phyloP scores from a whole-genome alignment of 2,329 filamentous ascomycete genomes.

The Beauveria sp. region DNA sequence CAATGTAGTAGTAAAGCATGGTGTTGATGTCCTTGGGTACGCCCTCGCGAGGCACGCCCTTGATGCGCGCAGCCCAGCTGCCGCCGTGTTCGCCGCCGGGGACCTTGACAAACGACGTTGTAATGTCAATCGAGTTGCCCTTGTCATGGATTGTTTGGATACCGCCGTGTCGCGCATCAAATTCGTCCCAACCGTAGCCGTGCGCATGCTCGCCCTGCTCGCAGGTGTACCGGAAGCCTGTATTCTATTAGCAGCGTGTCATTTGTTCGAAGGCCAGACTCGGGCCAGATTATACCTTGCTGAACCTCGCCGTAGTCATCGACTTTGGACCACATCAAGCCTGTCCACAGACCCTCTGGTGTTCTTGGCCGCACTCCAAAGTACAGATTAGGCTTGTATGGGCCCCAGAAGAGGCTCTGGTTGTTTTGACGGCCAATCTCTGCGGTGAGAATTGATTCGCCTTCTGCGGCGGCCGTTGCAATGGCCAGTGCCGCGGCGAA shows the following conservation, averaged over 20 bases:
- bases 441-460: slow-evolving; percentile 34
- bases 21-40: slow-evolving; percentile 62
- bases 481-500: slow-evolving; percentile 23
- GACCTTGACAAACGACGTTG: slow-evolving; percentile 88
- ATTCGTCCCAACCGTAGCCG: slow-evolving; percentile 97
- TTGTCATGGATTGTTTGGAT: slow-evolving; percentile 86
- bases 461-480: slow-evolving; percentile 20
- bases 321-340: slow-evolving; percentile 81
- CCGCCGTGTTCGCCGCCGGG: slow-evolving; percentile 79
- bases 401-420: slow-evolving; percentile 88
- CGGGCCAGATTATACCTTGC: slow-evolving; percentile 48
- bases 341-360: slow-evolving; percentile 72
- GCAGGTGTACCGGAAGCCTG: slow-evolving; percentile 87
- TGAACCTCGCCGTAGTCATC: slow-evolving; percentile 72
- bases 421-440: slow-evolving; percentile 56
- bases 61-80: slow-evolving; percentile 85
- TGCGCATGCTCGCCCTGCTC: slow-evolving; percentile 92
- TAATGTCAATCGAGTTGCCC: slow-evolving; percentile 81
- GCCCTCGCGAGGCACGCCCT: slow-evolving; percentile 67
- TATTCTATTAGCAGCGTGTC: neutral
- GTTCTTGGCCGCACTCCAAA: slow-evolving; percentile 82
- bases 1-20: slow-evolving; percentile 73
- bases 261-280: neutral
- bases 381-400: slow-evolving; percentile 89
- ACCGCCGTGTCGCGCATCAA: slow-evolving; percentile 81